Conservation (phyloP, 177 flowering plant genomes). For the Vitis hybrid region DNA sequence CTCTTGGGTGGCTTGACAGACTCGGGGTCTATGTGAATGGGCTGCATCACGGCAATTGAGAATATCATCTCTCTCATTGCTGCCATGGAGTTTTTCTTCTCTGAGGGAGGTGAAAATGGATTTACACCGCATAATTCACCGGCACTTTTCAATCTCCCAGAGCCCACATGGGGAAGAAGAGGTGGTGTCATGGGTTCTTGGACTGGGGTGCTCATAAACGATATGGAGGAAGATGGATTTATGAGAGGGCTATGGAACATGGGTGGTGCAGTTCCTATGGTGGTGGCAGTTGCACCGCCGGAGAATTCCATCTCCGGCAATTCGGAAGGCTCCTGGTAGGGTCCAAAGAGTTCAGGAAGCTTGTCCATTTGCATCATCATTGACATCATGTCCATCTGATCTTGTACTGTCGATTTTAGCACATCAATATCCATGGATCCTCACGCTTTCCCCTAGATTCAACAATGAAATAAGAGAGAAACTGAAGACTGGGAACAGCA, state of each 20-base stretch:
- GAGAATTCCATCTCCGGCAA: conserved; percentile 19
- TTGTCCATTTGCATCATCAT: conserved; percentile 35
- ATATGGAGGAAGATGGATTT: conserved; percentile 4
- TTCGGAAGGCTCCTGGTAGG: conserved; percentile 9
- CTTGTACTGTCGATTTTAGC: conserved; percentile 17
- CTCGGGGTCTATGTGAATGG: conserved; percentile 54
- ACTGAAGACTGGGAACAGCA: background rate
- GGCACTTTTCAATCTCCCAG: background rate
- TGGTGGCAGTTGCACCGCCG: conserved; percentile 6
- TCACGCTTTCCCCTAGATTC: background rate
- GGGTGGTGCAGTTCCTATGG: background rate
- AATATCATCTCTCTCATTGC: conserved; percentile 66
- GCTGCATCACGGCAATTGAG: conserved; percentile 60
- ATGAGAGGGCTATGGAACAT: conserved; percentile 4
- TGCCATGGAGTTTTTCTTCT: conserved; percentile 34
- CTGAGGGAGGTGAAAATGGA: conserved; percentile 8
- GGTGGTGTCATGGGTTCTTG: conserved; percentile 12
- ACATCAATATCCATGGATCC: conserved; percentile 26
- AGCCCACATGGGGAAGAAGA: background rate
- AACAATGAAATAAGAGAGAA: background rate
- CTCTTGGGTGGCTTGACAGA: conserved; percentile 48
- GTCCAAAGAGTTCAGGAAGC: conserved; percentile 20
- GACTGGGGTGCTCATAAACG: conserved; percentile 10
- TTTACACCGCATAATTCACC: background rate
- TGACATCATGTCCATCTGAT: conserved; percentile 34